Evolutionary conservation across 768 basidiomycete species (phyloP), one percentile per base, ranked within the genome.

Genomic region (Cystofilobasidium macerans): DNA sequence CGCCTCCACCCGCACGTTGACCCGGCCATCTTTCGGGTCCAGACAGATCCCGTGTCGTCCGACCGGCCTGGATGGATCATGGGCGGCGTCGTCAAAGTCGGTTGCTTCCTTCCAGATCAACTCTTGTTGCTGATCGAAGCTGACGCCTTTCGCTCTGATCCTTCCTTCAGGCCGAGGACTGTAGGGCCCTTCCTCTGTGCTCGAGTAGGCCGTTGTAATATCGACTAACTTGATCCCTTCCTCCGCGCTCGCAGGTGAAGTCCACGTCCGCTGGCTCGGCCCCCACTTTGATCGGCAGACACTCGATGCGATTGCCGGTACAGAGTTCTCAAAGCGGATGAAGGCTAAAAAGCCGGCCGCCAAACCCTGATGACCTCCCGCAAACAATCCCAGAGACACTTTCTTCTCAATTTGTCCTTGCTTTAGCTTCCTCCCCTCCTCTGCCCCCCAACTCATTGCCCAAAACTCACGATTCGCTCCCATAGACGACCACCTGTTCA

Each of bases 211-310:
- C n/a, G n/a, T n/a, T n/a, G n/a, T 2, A 30, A 8, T 13, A 12
- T 13, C 1, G 51, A 32, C 51, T 53, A 14, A 54, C 51, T 3
- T n/a, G n/a, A n/a, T n/a, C 8, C 28, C 51, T 54, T 13, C 5
- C 12, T 22, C 28, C 51, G 2, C 28, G 8, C 14, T 30, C 20
- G 5, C 51, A 54, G 51, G 28, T 20, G 51, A 45, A 18, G 35
- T 62, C n/a, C 35, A 63, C 57, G 67, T 59, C 30, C 42, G 67
- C 30, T 64, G 48, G 42, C 36, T 68, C n/a, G 67, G 67, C 1
- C 30, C 26, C 5, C 36, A 57, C 18, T 68, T 68, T 38, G 62
- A 62, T 36, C 61, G 61, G 14, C 40, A 68, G 32, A 26, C 30
- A 20, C 33, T 68, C 13, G 56, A 68, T 33, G 60, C 63, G 57